Percentiles rank a stretch among this genome's conserved stretches.
phyloP scores from a whole-genome alignment of 169 alveolate species.

The Plasmodium inui region DNA sequence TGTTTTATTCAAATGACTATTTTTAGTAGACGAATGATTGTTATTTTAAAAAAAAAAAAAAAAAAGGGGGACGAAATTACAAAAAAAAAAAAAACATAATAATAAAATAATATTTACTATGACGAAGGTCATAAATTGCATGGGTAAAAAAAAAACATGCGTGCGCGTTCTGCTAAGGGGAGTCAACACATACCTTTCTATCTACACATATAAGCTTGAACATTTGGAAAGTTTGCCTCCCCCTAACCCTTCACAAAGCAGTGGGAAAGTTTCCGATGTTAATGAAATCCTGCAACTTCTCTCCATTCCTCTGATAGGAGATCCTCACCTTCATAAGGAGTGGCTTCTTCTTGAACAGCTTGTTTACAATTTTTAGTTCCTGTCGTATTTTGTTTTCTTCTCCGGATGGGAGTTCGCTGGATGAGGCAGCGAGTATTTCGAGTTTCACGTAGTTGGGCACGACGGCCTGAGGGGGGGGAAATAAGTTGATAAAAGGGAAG shows the following conservation, averaged over 20 bases:
- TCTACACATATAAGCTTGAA: background rate
- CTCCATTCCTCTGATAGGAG: conserved; percentile 49
- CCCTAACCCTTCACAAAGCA: conserved; percentile 13
- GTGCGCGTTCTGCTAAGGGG: background rate
- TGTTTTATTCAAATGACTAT: conserved; percentile 49
- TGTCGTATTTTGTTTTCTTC: conserved; percentile 59
- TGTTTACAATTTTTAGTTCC: conserved; percentile 48
- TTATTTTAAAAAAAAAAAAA: background rate
- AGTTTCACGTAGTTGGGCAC: conserved; percentile 74
- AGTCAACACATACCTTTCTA: background rate
- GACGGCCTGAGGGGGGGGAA: conserved; percentile 30
- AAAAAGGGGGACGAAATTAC: background rate
- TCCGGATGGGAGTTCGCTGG: conserved; percentile 51
- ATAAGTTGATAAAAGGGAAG: background rate
- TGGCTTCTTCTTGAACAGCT: conserved; percentile 60
- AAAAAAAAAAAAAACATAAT: conserved; percentile 30
- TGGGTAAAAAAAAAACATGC: background rate
- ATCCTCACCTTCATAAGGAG: conserved; percentile 75
- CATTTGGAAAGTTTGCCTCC: background rate
- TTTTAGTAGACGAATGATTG: background rate
- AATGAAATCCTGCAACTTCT: conserved; percentile 65
- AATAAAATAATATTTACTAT: conserved; percentile 20
- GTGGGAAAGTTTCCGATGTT: conserved; percentile 69
- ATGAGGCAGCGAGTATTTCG: conserved; percentile 70
- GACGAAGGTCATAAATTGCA: background rate